Evolutionary conservation across 2,329 filamentous ascomycete genomes (phyloP).

Genomic region (Fusarium redolens): DNA sequence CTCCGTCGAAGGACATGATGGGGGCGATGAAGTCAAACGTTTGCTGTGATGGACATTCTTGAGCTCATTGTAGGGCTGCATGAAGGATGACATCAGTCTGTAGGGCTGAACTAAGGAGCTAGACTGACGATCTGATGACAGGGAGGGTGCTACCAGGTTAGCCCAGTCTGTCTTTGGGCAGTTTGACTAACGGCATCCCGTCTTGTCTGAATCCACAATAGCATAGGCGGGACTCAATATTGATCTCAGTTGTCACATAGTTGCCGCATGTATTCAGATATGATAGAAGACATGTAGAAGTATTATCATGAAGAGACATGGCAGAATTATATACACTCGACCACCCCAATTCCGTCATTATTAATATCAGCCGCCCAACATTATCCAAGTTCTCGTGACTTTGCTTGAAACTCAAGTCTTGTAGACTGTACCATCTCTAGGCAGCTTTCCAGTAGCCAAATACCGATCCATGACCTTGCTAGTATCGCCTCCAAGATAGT

Average conservation of each 20-base stretch:
- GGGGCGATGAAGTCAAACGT: neutral
- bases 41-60: rapidly evolving
- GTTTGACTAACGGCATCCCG: neutral
- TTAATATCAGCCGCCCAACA: no score
- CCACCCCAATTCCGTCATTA: neutral
- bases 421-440: slow-evolving; percentile 37
- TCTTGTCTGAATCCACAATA: neutral
- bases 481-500: slow-evolving; percentile 33
- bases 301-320: neutral
- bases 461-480: slow-evolving; percentile 36
- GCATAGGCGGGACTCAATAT: neutral
- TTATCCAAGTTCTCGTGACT: no score
- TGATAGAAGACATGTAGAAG: neutral
- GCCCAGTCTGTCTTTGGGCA: neutral
- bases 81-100: neutral
- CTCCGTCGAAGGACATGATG: neutral
- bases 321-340: neutral
- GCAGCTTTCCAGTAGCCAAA: slow-evolving; percentile 36
- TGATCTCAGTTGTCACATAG: rapidly evolving
- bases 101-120: slow-evolving; percentile 6
- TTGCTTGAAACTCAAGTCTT: slow-evolving; percentile 3
- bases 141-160: neutral
- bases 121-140: neutral
- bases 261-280: neutral
- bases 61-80: neutral